Percentiles rank a stretch among this genome's conserved stretches.
phyloP scores from a whole-genome alignment of 352 stramenopile species.

The Phytophthora sojae region DNA sequence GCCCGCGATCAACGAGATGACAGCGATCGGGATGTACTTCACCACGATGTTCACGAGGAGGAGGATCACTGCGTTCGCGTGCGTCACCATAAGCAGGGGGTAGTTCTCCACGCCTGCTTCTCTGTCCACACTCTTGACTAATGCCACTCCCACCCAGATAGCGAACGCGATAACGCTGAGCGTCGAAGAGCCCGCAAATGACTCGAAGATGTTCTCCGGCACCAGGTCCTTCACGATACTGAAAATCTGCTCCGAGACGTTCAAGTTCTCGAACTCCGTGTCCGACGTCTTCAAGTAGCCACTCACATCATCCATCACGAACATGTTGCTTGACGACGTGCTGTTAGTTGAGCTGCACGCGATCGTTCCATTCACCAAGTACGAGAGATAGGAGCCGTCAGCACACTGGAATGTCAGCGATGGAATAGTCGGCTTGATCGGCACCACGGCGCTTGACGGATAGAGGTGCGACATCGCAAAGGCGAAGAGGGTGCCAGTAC shows the following conservation, averaged over 20 bases:
- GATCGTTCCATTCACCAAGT: conserved; percentile 43
- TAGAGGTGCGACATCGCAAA: conserved; percentile 54
- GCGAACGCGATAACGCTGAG: conserved; percentile 83
- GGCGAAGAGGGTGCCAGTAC: conserved; percentile 51
- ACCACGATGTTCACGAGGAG: conserved; percentile 81
- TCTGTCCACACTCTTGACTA: conserved; percentile 68
- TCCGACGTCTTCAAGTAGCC: conserved; percentile 50
- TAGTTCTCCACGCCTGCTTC: conserved; percentile 66
- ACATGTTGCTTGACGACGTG: conserved; percentile 40
- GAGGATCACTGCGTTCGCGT: conserved; percentile 73
- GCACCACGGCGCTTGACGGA: conserved; percentile 34
- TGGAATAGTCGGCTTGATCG: conserved; percentile 26
- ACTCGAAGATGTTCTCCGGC: conserved; percentile 76
- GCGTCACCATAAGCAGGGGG: conserved; percentile 66
- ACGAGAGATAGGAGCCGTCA: conserved; percentile 53
- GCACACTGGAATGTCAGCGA: conserved; percentile 56
- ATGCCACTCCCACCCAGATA: conserved; percentile 67
- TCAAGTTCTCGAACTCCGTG: conserved; percentile 51
- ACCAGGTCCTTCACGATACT: conserved; percentile 69
- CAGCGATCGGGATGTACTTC: conserved; percentile 68
- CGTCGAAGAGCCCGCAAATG: conserved; percentile 61
- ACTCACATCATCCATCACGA: conserved; percentile 64
- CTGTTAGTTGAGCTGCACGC: conserved; percentile 49
- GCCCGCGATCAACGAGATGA: conserved; percentile 78
- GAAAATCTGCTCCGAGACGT: conserved; percentile 77